These are phyloP conservation scores for Colletotrichum magnum DNA, from an alignment of 2,329 filamentous ascomycete genomes.

Conservation along the genomic window DNA sequence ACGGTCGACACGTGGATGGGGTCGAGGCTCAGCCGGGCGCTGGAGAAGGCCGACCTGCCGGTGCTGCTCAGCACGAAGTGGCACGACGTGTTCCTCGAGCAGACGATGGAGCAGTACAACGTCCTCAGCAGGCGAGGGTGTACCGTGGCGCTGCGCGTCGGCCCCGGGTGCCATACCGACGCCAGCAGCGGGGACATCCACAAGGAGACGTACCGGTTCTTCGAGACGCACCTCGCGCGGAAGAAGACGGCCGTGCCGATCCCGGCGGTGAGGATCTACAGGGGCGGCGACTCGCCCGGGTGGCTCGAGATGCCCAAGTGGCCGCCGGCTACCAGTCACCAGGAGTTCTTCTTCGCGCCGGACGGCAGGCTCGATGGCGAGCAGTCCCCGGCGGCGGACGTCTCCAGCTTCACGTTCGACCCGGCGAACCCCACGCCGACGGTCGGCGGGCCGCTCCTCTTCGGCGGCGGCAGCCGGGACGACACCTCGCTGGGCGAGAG, in stretches of 20 bases:
- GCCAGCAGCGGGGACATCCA: slow-evolving; percentile 12
- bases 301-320: slow-evolving; percentile 39
- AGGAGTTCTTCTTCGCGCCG: slow-evolving; percentile 26
- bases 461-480: slow-evolving; percentile 39
- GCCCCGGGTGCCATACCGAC: slow-evolving; percentile 41
- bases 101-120: slow-evolving; percentile 41
- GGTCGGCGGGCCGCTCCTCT: slow-evolving; percentile 39
- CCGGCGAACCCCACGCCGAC: slow-evolving; percentile 45
- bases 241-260: background rate
- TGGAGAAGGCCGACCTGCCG: slow-evolving; percentile 40
- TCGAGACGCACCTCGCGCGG: slow-evolving; percentile 26
- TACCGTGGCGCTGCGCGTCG: slow-evolving; percentile 40
- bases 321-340: slow-evolving; percentile 30
- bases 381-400: background rate
- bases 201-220: slow-evolving; percentile 29
- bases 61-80: slow-evolving; percentile 41
- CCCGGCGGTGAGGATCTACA: slow-evolving; percentile 30
- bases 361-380: background rate
- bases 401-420: slow-evolving; percentile 43
- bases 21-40: slow-evolving; percentile 24
- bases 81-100: slow-evolving; percentile 41
- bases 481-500: slow-evolving; percentile 41
- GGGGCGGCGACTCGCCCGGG: slow-evolving; percentile 38
- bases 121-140: slow-evolving; percentile 31
- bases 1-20: slow-evolving; percentile 32